Evolutionary conservation across 2,329 filamentous ascomycete genomes (phyloP), one percentile per base, ranked within the genome.

Genomic region (Phaeoacremonium minimum): DNA sequence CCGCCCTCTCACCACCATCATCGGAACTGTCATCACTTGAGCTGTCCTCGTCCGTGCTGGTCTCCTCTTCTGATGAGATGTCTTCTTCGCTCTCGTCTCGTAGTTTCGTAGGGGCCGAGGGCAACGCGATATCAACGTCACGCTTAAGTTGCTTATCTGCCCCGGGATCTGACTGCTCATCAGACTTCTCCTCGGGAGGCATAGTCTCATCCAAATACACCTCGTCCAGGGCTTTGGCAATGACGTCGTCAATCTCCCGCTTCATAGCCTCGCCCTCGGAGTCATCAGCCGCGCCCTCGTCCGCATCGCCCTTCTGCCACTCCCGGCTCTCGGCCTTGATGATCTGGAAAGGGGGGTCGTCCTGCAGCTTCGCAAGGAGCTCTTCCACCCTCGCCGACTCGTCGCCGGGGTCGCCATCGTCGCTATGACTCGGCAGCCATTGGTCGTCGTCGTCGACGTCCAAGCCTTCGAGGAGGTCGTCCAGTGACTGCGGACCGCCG

Each of bases 211-310:
- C 56, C 38, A 67, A 48, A 26, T 65, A 61, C 11, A 58, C 55
- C 44, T 75, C 71, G 36, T 75, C 72, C 11, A 63, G 51, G 32
- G 69, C 63, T 18, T 60, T 60, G 4, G 65, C 60, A 12, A 79
- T 59, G 7, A 74, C 55, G 13, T 64, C 52, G 28, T 70, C 58
- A 4, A 68, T 58, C 33, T 72, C 61, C 5, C 52, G 55, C 5
- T 52, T 52, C 69, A 75, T 75, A 3, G 48, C 47, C 20, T 75
- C 71, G 1, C 66, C 66, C n/a, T 77, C 72, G 0, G 73, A 77
- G 45, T 75, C 59, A 33, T 58, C 56, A 18, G 45, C 46, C n/a
- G 44, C 42, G 13, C 39, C 35, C 11, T 47, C 42, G 14, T 36
- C 31, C 20, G 32, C 18, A 7, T 15, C 19, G 9, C 9, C 22